These are phyloP conservation scores for Adansonia digitata DNA, from an alignment of 345 rosid genomes.

Conservation along the genomic window DNA sequence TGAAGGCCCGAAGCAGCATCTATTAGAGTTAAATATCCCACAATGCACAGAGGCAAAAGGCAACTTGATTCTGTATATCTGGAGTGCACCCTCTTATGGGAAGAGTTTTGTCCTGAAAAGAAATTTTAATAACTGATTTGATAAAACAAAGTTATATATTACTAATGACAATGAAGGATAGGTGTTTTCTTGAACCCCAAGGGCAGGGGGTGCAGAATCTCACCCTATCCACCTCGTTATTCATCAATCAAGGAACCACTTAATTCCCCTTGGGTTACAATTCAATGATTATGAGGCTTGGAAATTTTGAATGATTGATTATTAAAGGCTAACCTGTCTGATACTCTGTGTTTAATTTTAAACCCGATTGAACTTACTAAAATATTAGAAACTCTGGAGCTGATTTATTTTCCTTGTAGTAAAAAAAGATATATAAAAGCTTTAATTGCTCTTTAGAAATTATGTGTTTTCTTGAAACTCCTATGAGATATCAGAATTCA, in stretches of 20 bases:
- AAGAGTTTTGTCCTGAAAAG: not conserved
- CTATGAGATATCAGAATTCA: not conserved
- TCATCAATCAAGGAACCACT: not conserved
- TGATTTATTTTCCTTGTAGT: not conserved
- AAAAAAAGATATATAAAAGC: not conserved
- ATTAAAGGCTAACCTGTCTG: not conserved
- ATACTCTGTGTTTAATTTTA: not conserved
- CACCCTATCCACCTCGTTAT: not conserved
- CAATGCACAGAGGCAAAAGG: not conserved
- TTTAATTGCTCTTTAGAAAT: not conserved
- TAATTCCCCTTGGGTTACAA: not conserved
- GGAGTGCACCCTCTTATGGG: not conserved
- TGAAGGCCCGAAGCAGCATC: not conserved
- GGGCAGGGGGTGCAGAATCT: not conserved
- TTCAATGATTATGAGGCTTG: not conserved
- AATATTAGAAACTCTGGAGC: not conserved
- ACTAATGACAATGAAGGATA: not conserved
- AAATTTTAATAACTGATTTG: constrained; percentile 2
- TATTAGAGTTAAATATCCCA: constrained; percentile 1
- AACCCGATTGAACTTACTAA: too few species aligned
- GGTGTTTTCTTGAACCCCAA: not conserved
- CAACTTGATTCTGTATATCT: not conserved
- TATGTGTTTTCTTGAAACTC: not conserved
- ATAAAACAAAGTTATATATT: not conserved
- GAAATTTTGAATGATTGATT: not conserved